These are phyloP conservation scores for Candida saitoana DNA, from an alignment of 805 yeast genomes.

Conservation along the genomic window DNA sequence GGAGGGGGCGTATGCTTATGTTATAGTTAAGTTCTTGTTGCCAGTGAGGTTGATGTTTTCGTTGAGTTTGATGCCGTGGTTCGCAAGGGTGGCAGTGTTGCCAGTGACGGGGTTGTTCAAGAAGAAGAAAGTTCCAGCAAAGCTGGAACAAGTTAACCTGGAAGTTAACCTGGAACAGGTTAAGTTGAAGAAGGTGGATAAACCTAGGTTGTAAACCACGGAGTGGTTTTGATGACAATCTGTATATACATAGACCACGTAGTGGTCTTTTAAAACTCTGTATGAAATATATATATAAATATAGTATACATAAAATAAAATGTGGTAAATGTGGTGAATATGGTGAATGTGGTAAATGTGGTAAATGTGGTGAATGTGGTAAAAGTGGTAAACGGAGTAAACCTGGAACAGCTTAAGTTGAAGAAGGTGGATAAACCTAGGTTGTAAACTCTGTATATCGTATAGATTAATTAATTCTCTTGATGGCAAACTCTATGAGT, in stretches of 20 bases:
- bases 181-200: conserved; percentile 23
- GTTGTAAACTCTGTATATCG: no score
- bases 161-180: conserved; percentile 16
- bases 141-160: neutral
- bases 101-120: conserved; percentile 31
- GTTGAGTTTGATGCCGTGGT: conserved; percentile 52
- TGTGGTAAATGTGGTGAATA: no score
- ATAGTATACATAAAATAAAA: no score
- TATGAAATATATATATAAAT: no score
- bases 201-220: conserved; percentile 35
- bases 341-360: no score
- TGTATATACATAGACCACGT: no score
- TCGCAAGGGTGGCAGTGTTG: conserved; percentile 47
- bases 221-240: neutral
- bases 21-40: conserved; percentile 56
- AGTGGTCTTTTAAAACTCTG: no score
- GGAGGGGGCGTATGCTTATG: conserved; percentile 76
- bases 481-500: neutral
- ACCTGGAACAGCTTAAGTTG: conserved; percentile 9
- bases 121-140: conserved; percentile 1
- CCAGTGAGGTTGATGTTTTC: conserved; percentile 53
- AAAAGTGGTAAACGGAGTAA: neutral
- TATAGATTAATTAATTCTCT: no score
- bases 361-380: no score
- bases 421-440: conserved; percentile 34